Percentiles rank a stretch among this genome's conserved stretches.
Conservation (phyloP, 202 grass and related monocot genomes). For the Panicum hallii region DNA sequence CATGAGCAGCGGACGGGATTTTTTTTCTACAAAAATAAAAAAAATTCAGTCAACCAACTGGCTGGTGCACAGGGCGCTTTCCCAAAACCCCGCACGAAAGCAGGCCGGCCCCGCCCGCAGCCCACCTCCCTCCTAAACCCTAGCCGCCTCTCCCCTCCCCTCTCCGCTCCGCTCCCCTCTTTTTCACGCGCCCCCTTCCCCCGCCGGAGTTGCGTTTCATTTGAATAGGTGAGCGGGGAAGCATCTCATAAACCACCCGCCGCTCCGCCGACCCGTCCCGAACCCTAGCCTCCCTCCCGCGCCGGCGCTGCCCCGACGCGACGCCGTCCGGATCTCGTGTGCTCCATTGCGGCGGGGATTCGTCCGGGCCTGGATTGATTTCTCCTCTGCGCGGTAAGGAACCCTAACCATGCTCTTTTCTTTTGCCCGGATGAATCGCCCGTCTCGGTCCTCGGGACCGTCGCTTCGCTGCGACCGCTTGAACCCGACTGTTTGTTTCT, state of each 20-base stretch:
- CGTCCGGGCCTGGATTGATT: constrained; percentile 26
- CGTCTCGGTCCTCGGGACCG: background rate
- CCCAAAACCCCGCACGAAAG: constrained; percentile 31
- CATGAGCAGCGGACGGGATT: too few relatives aligned
- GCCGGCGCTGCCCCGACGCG: background rate
- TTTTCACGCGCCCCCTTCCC: background rate
- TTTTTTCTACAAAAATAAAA: too few relatives aligned
- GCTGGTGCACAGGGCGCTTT: background rate
- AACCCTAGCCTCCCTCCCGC: constrained; percentile 6
- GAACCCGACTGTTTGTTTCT: background rate
- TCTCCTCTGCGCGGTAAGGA: constrained; percentile 12
- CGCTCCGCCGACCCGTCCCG: background rate
- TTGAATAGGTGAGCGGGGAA: constrained; percentile 36
- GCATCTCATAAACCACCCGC: constrained; percentile 1
- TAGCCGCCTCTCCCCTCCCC: constrained; percentile 29
- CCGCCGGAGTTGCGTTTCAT: constrained; percentile 30
- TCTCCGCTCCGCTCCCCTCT: background rate
- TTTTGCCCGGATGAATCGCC: background rate
- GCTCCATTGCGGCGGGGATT: constrained; percentile 6
- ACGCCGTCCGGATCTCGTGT: background rate
- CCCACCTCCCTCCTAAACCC: constrained; percentile 34
- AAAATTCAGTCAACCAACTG: background rate
- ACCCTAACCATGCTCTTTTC: background rate
- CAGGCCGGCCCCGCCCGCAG: constrained; percentile 7
- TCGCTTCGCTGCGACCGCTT: background rate